Evolutionary conservation across 2,329 filamentous ascomycete genomes (phyloP).

Genomic region (Colletotrichum liaoningense): DNA sequence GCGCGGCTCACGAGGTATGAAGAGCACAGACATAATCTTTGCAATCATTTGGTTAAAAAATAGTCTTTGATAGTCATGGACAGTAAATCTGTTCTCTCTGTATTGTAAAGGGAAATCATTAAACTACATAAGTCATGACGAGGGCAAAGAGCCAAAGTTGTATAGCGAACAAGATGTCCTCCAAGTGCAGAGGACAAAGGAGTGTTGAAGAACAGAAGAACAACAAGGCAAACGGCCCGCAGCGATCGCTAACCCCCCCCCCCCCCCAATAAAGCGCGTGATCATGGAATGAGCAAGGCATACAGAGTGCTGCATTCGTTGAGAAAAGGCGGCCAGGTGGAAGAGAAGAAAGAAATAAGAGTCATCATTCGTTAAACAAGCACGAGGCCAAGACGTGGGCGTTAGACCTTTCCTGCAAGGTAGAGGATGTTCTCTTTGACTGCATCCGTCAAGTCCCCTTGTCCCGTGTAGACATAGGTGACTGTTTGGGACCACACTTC

Average conservation of each 20-base stretch:
- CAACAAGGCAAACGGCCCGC: slow-evolving; percentile 12
- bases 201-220: neutral
- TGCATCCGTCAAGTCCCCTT: slow-evolving; percentile 56
- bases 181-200: neutral
- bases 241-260: neutral
- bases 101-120: slow-evolving; percentile 3
- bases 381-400: slow-evolving; percentile 27
- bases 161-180: neutral
- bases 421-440: slow-evolving; percentile 66
- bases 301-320: slow-evolving; percentile 7
- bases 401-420: slow-evolving; percentile 61
- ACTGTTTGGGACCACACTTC: slow-evolving; percentile 67
- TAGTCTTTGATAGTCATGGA: neutral
- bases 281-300: slow-evolving; percentile 5
- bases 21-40: neutral
- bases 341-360: slow-evolving; percentile 1
- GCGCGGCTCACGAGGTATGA: neutral
- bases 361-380: slow-evolving; percentile 28
- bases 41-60: too few relatives aligned
- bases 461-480: slow-evolving; percentile 65
- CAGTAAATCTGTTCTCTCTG: neutral
- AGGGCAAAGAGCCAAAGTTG: neutral
- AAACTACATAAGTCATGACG: slow-evolving; percentile 15
- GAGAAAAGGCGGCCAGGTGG: slow-evolving; percentile 4
- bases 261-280: neutral